These are phyloP conservation scores for Termitomyces sp. DNA, from an alignment of 768 basidiomycete genomes.

Conservation along the genomic window DNA sequence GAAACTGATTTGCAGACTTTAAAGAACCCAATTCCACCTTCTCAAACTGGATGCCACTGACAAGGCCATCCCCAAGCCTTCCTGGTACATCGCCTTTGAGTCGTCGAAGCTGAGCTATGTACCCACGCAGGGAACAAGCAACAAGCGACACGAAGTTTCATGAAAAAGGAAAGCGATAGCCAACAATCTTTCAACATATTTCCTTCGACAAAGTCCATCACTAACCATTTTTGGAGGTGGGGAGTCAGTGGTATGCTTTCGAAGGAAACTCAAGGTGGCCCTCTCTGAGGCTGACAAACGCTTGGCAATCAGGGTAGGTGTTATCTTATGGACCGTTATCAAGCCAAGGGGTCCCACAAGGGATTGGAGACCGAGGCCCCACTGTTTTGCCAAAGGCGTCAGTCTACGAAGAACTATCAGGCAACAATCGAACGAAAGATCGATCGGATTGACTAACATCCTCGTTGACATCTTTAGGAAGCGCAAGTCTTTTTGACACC, in stretches of 20 bases:
- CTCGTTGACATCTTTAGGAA: background rate
- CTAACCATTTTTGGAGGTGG: background rate
- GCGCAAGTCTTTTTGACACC: background rate
- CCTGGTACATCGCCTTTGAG: constrained; percentile 2
- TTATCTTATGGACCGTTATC: background rate
- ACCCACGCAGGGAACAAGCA: constrained; percentile 24
- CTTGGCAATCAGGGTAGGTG: constrained; percentile 2
- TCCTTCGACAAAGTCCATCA: constrained; percentile 24
- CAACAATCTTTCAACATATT: constrained; percentile 20
- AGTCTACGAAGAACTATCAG: background rate
- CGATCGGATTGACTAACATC: background rate
- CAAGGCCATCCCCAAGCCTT: background rate
- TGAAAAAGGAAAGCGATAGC: constrained; percentile 16
- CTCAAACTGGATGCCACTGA: constrained; percentile 1
- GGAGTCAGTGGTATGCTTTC: constrained; percentile 6
- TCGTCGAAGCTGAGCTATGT: constrained; percentile 21
- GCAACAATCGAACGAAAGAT: too few relatives aligned
- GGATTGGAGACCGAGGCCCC: background rate
- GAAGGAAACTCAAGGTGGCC: background rate
- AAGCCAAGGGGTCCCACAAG: background rate
- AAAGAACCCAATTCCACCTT: background rate
- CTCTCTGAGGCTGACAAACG: background rate
- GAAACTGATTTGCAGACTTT: constrained; percentile 1
- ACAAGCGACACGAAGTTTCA: constrained; percentile 21
- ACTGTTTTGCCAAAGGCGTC: background rate